A percentile compares a stretch with the other conserved stretches of the same genome.
phyloP scores from a whole-genome alignment of 805 yeast genomes.

The Priceomyces carsonii region DNA sequence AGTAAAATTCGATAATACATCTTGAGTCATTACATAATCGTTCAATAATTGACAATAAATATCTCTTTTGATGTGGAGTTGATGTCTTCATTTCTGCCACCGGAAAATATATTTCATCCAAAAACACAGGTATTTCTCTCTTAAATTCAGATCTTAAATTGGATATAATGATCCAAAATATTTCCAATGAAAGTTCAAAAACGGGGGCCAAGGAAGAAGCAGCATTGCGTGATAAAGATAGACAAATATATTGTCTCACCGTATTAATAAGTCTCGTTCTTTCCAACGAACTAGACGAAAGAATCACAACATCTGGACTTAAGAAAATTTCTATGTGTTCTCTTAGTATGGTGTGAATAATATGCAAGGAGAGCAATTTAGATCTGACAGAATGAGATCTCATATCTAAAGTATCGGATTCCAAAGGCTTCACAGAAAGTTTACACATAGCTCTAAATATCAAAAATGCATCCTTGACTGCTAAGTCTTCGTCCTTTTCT shows the following conservation, averaged over 20 bases:
- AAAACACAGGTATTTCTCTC: slow-evolving; percentile 89
- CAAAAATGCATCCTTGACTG: slow-evolving; percentile 87
- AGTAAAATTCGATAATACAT: slow-evolving; percentile 85
- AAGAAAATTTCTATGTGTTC: slow-evolving; percentile 83
- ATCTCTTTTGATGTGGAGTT: slow-evolving; percentile 89
- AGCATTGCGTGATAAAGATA: slow-evolving; percentile 85
- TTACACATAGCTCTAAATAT: slow-evolving; percentile 95
- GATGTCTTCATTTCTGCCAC: slow-evolving; percentile 90
- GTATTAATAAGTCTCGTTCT: slow-evolving; percentile 72
- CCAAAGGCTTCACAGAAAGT: slow-evolving; percentile 81
- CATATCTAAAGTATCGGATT: slow-evolving; percentile 75
- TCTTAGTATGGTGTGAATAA: slow-evolving; percentile 80
- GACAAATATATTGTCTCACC: slow-evolving; percentile 78
- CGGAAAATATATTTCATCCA: slow-evolving; percentile 91
- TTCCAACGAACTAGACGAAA: slow-evolving; percentile 48
- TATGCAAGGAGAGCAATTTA: slow-evolving; percentile 82
- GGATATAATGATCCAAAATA: slow-evolving; percentile 85
- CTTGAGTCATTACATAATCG: slow-evolving; percentile 86
- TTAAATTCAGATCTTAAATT: slow-evolving; percentile 86
- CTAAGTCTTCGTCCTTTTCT: slow-evolving; percentile 63
- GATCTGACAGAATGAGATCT: slow-evolving; percentile 92
- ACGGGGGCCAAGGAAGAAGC: slow-evolving; percentile 90
- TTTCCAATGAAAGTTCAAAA: slow-evolving; percentile 87
- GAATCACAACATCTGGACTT: slow-evolving; percentile 55
- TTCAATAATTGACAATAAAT: slow-evolving; percentile 76